phyloP scores from a whole-genome alignment of 2,329 filamentous ascomycete species.

The Bipolaris sorokiniana region DNA sequence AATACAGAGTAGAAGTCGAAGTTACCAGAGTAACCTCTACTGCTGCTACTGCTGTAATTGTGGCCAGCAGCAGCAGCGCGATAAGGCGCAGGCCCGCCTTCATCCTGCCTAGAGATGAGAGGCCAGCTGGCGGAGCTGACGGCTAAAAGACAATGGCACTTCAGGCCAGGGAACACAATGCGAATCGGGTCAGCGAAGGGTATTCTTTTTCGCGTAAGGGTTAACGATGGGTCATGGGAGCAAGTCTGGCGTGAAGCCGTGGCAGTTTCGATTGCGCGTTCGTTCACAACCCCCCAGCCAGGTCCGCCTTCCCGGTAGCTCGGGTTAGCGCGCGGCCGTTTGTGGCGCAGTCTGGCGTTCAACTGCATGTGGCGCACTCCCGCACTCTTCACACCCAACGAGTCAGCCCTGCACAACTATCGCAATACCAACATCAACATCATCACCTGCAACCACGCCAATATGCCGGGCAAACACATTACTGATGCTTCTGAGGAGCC shows the following conservation, averaged over 20 bases:
- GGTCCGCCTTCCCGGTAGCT: slow-evolving; percentile 20
- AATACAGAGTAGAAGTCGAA: not conserved
- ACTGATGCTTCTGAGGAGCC: slow-evolving; percentile 29
- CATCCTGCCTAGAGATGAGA: slow-evolving; percentile 42
- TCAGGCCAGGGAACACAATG: slow-evolving; percentile 8
- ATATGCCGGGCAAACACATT: slow-evolving; percentile 45
- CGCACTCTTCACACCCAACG: slow-evolving; percentile 1
- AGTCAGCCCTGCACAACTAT: slow-evolving; percentile 19
- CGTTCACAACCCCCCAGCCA: slow-evolving; percentile 21
- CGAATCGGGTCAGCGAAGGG: not conserved
- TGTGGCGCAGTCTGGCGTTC: slow-evolving; percentile 23
- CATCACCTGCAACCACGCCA: slow-evolving; percentile 12
- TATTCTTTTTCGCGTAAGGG: not conserved
- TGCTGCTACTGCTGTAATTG: slow-evolving; percentile 42
- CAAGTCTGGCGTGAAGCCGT: slow-evolving; percentile 14
- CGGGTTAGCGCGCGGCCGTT: slow-evolving; percentile 17
- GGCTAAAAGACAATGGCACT: slow-evolving; percentile 4
- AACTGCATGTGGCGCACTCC: slow-evolving; percentile 24
- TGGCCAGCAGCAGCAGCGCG: slow-evolving; percentile 43
- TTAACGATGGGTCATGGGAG: slow-evolving; percentile 7
- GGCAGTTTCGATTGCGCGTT: slow-evolving; percentile 29
- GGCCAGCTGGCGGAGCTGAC: slow-evolving; percentile 40
- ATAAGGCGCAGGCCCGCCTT: slow-evolving; percentile 40
- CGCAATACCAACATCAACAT: slow-evolving; percentile 11
- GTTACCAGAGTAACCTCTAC: slow-evolving; percentile 43